Evolutionary conservation across 345 rosid species (phyloP), one percentile per base, ranked within the genome.

Genomic region (Syzygium aqueum): DNA sequence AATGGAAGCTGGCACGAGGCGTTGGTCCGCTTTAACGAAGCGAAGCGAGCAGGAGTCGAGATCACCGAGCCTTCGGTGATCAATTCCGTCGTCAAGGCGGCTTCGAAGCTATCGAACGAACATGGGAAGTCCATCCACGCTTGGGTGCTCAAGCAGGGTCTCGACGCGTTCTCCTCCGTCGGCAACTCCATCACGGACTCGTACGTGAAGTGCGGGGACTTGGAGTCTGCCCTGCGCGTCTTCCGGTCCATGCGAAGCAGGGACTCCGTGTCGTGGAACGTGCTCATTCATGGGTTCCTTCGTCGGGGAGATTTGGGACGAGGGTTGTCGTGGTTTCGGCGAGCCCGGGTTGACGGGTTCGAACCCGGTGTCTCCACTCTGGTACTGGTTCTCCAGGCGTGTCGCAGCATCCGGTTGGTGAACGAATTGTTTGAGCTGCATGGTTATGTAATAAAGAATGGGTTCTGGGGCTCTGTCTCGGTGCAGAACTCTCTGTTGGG

Each of bases 241-340:
- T 95, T 96, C 87, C 56, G 86, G 85, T 89, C 46, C 89, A 86
- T 91, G 94, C 85, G 8, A 50, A 85, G 43, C 84, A 88, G 86
- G 82, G 96, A 96, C 86, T 95, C 96, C 6, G 91, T 96, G 86
- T 91, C 97, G 87, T 95, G 98, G 97, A 96, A 95, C 84, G 92
- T 93, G 51, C 84, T 96, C 73, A 89, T 94, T 59, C 90, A 91
- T 40, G 95, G 96, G 73, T 85, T 91, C 85, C 92, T 94, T 3
- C 65, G 89, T 88, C 87, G 57, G 11, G 95, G 97, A 86, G 88
- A 88, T 77, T 82, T 16, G 30, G 86, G 86, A 85, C 92, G 91
- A 86, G 98, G 94, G 28, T 50, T 95, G 53, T 14, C 87, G 88
- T 93, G 94, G 94, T 94, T 95, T 88, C 86, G 61, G 6, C 89